A percentile compares a stretch with the other conserved stretches of the same genome.
Conservation (phyloP, 257 asterid species). For the Ilex asprella region DNA sequence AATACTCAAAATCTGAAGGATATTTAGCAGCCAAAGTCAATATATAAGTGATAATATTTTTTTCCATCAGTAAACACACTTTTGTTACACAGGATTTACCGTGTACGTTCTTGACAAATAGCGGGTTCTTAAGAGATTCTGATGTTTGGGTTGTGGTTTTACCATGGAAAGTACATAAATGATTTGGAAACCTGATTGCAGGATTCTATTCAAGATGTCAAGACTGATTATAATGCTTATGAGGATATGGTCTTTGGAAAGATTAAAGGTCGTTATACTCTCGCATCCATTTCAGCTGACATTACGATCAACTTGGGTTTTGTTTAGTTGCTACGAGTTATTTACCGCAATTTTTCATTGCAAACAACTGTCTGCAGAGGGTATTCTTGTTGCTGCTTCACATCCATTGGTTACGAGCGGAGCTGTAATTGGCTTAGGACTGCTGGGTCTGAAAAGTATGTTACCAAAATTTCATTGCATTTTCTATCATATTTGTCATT, state of each 20-base stretch:
- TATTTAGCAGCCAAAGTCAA: no score
- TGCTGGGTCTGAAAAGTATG: slow-evolving; percentile 73
- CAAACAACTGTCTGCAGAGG: slow-evolving; percentile 48
- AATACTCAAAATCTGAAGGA: no score
- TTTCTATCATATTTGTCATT: no score
- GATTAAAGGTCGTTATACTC: slow-evolving; percentile 55
- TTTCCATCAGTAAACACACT: no score
- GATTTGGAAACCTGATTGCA: slow-evolving; percentile 33
- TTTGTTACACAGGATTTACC: no score
- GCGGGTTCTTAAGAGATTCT: no score
- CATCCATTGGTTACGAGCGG: slow-evolving; percentile 60
- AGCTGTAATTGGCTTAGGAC: slow-evolving; percentile 58
- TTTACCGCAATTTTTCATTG: slow-evolving; percentile 3
- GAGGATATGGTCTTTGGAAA: slow-evolving; percentile 68
- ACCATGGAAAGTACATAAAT: slow-evolving; percentile 12
- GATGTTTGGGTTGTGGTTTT: slow-evolving; percentile 4
- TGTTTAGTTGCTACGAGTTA: background rate
- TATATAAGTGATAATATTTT: no score
- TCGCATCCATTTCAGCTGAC: slow-evolving; percentile 2
- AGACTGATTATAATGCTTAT: slow-evolving; percentile 56
- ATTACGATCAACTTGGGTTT: background rate
- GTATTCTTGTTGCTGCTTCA: slow-evolving; percentile 55
- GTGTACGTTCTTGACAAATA: no score
- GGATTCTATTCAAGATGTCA: slow-evolving; percentile 73
- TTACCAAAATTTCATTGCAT: background rate